Conservation (phyloP, 1,284 basidiomycete species). For the Ustilago vetiveriae region DNA sequence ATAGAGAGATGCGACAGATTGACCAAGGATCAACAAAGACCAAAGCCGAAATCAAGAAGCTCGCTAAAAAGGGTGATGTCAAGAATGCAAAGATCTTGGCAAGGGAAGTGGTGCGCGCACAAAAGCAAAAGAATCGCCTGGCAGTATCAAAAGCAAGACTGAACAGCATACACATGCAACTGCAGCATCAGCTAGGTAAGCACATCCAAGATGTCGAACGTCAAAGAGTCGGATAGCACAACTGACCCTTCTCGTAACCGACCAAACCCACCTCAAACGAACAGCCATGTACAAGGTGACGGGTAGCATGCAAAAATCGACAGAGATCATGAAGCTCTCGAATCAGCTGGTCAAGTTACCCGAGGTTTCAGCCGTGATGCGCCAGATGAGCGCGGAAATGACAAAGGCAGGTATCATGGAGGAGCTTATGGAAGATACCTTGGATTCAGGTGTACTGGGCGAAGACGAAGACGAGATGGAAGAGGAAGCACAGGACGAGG, state of each 20-base stretch:
- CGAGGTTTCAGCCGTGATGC: constrained; percentile 90
- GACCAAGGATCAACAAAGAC: constrained; percentile 85
- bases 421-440: constrained; percentile 69
- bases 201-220: not conserved
- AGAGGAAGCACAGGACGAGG: constrained; percentile 95
- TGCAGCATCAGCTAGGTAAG: constrained; percentile 91
- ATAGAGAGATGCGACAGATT: constrained; percentile 72
- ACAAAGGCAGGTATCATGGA: constrained; percentile 77
- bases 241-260: not conserved
- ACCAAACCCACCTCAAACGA: not conserved
- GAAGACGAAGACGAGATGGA: constrained; percentile 90
- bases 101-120: constrained; percentile 89
- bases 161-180: constrained; percentile 88
- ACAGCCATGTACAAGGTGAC: constrained; percentile 96
- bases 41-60: constrained; percentile 82
- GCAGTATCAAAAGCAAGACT: constrained; percentile 91
- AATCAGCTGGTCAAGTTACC: constrained; percentile 91
- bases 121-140: constrained; percentile 92
- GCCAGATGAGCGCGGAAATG: constrained; percentile 99
- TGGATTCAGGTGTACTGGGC: constrained; percentile 67
- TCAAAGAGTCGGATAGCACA: not conserved
- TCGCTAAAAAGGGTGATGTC: constrained; percentile 89
- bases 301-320: constrained; percentile 93
- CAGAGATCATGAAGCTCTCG: constrained; percentile 98
- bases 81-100: constrained; percentile 92